A percentile compares a stretch with the other conserved stretches of the same genome.
Evolutionary conservation across 306 rosid species (phyloP).

Genomic region (Chamaecrista fasciculata): DNA sequence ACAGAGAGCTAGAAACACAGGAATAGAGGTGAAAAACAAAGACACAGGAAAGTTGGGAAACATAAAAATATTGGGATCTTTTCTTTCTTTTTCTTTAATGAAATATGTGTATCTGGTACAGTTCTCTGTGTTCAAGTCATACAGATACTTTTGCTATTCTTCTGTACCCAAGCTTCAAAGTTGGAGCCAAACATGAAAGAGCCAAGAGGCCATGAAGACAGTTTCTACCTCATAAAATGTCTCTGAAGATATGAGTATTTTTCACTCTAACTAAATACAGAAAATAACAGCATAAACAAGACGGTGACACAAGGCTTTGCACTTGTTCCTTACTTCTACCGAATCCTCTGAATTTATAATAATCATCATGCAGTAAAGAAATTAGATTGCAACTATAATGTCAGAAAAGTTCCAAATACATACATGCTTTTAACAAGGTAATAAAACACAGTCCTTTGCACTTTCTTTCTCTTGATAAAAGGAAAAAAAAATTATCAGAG

Average conservation of each 20-base stretch:
- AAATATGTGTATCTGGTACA: too few species aligned
- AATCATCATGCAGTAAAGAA: not conserved
- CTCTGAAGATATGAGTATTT: not conserved
- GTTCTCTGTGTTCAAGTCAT: too few species aligned
- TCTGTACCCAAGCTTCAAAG: too few species aligned
- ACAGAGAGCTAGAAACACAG: too few species aligned
- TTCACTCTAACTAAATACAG: not conserved
- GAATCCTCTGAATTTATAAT: slow-evolving; percentile 4
- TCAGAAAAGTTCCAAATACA: slow-evolving; percentile 16
- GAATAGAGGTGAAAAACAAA: too few species aligned
- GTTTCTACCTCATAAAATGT: too few species aligned
- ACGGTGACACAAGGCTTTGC: not conserved
- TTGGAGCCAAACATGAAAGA: not conserved
- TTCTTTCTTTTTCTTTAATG: too few species aligned
- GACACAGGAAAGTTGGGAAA: too few species aligned
- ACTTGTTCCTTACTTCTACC: slow-evolving; percentile 5
- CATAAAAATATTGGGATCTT: too few species aligned
- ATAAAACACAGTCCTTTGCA: not conserved
- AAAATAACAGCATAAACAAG: not conserved
- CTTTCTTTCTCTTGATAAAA: slow-evolving; percentile 1
- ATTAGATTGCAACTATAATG: not conserved
- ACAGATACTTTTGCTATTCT: too few species aligned
- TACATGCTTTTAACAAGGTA: not conserved
- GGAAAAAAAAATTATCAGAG: not conserved
- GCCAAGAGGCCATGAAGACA: not conserved